phyloP scores from a whole-genome alignment of 2,329 filamentous ascomycete species.

The Trichoderma sp. region DNA sequence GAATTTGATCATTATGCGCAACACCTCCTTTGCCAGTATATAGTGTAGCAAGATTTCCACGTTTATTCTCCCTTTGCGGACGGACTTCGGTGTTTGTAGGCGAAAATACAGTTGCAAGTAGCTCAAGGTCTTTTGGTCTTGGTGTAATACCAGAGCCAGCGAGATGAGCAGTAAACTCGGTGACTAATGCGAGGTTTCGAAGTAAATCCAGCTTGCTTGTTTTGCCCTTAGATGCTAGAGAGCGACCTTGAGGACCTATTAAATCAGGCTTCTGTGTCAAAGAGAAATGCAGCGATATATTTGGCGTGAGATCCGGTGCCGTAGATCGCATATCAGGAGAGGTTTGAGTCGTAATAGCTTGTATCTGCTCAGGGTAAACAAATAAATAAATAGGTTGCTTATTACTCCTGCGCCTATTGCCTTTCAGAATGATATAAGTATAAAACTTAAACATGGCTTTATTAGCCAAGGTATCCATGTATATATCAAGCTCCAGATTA shows the following conservation, averaged over 20 bases:
- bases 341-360: not conserved
- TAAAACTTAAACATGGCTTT: not conserved
- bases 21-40: not conserved
- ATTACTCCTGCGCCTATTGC: not conserved
- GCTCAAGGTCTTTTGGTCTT: not conserved
- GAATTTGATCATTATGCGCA: not conserved
- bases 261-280: not conserved
- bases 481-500: not conserved
- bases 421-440: not conserved
- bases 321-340: not conserved
- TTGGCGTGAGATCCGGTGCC: no score
- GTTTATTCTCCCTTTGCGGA: not conserved
- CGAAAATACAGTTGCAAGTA: not conserved
- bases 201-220: not conserved
- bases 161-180: not conserved
- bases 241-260: not conserved
- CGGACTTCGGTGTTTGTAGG: not conserved
- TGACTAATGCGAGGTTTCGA: not conserved
- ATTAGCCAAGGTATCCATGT: not conserved
- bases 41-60: not conserved
- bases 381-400: not conserved
- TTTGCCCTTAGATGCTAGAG: not conserved
- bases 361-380: not conserved
- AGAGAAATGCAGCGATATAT: not conserved
- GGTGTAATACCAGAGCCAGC: not conserved